These are phyloP conservation scores for Helotiales sp. DNA, from an alignment of 2,329 filamentous ascomycete species.

Conservation along the genomic window DNA sequence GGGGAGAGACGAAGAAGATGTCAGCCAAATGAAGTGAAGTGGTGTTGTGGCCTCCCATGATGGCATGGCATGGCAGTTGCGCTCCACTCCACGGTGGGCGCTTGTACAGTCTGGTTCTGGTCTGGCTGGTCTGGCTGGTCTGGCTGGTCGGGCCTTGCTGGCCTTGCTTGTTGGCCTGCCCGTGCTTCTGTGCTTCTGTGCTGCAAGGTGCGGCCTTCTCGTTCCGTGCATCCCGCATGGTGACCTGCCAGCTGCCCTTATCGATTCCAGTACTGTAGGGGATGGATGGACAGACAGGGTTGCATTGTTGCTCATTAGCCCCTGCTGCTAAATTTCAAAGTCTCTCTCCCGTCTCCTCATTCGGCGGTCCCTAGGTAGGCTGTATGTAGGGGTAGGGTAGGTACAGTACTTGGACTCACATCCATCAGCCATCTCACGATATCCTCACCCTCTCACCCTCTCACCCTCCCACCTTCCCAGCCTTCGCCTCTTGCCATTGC, in stretches of 20 bases:
- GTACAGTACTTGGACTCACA: too few relatives aligned
- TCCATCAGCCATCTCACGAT: constrained; percentile 6
- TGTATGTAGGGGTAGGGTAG: too few relatives aligned
- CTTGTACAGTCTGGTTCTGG: background rate
- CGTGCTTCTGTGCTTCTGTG: too few relatives aligned
- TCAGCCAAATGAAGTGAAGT: background rate
- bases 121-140: background rate
- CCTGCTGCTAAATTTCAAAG: background rate
- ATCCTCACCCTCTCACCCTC: too few relatives aligned
- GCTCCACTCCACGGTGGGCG: background rate
- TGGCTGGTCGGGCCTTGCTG: too few relatives aligned
- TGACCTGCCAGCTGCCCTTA: background rate
- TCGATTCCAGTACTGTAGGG: too few relatives aligned
- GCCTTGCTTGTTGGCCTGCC: too few relatives aligned
- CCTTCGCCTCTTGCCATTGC: background rate
- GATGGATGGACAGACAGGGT: too few relatives aligned
- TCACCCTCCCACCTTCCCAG: background rate
- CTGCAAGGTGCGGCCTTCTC: background rate
- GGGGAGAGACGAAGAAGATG: background rate
- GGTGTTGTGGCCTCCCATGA: background rate
- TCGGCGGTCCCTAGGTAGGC: too few relatives aligned
- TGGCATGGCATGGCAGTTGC: background rate
- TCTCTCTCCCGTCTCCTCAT: background rate
- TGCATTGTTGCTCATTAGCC: too few relatives aligned
- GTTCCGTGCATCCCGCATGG: background rate